A percentile compares a stretch with the other conserved stretches of the same genome.
phyloP scores from a whole-genome alignment of 305 asterid species.

The Solanum hybrid region DNA sequence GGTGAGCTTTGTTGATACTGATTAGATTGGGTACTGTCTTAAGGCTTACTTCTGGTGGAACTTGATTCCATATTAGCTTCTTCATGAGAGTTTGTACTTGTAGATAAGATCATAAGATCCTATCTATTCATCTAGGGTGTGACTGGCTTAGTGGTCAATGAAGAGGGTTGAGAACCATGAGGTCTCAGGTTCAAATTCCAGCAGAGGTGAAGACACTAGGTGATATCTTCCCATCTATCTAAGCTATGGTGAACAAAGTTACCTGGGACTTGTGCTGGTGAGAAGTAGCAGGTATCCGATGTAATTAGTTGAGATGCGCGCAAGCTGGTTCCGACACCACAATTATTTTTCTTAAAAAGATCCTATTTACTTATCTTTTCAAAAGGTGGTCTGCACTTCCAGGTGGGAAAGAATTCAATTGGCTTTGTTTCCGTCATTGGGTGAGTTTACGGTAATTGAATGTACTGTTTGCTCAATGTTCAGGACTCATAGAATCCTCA shows the following conservation, averaged over 20 bases:
- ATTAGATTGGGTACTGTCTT: not conserved
- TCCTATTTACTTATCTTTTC: not conserved
- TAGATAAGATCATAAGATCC: not conserved
- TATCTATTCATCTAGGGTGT: not conserved
- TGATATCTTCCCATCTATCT: not conserved
- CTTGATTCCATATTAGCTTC: not conserved
- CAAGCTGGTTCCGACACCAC: not conserved
- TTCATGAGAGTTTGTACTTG: not conserved
- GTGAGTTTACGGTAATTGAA: not conserved
- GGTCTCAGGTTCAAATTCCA: not conserved
- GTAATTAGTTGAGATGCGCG: not conserved
- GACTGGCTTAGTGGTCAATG: not conserved
- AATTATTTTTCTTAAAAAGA: not conserved
- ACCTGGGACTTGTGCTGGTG: not conserved
- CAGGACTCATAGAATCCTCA: not conserved
- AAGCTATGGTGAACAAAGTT: not conserved
- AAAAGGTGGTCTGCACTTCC: not conserved
- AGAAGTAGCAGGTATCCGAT: not conserved
- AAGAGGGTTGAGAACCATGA: not conserved
- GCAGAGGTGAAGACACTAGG: not conserved
- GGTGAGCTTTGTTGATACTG: not conserved
- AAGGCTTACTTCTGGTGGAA: not conserved
- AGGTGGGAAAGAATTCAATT: not conserved
- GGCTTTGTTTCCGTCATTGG: not conserved
- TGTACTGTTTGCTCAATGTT: too few species aligned